A percentile compares a stretch with the other conserved stretches of the same genome.
phyloP scores from a whole-genome alignment of 129 eudicot species.

The Kitagawia praeruptora region DNA sequence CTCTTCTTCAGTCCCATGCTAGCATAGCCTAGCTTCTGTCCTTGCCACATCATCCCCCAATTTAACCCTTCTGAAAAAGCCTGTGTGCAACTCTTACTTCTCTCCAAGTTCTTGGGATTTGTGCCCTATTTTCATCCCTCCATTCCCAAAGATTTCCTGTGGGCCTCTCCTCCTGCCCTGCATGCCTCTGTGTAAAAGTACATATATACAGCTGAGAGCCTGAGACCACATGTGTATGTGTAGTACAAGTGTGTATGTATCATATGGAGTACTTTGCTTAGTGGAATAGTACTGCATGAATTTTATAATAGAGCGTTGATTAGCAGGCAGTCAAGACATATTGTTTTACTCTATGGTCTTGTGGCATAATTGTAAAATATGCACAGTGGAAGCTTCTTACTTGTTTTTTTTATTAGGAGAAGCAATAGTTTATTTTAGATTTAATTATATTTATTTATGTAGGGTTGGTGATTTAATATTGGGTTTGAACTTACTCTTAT shows the following conservation, averaged over 20 bases:
- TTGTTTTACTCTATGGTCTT: background rate
- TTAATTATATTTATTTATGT: background rate
- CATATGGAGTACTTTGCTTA: no score
- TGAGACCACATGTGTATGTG: background rate
- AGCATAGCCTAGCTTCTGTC: constrained; percentile 3
- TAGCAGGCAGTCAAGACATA: constrained; percentile 16
- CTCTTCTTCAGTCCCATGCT: constrained; percentile 4
- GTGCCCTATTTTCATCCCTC: constrained; percentile 18
- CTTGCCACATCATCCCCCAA: constrained; percentile 13
- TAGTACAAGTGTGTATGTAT: no score
- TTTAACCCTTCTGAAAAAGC: constrained; percentile 48
- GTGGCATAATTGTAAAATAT: background rate
- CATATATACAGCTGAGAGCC: background rate
- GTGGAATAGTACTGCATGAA: background rate
- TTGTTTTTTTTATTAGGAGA: background rate
- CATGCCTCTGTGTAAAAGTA: constrained; percentile 10
- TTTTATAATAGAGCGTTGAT: constrained; percentile 30
- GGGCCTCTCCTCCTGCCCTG: constrained; percentile 9
- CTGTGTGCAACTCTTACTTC: constrained; percentile 39
- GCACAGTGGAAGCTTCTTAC: background rate
- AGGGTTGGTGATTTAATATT: constrained; percentile 13
- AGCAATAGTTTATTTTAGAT: background rate
- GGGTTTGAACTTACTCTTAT: constrained; percentile 3
- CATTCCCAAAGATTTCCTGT: constrained; percentile 7
- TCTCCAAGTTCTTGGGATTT: constrained; percentile 39